A percentile compares a stretch with the other conserved stretches of the same genome.
These are phyloP conservation scores for Sporothrix luriei DNA, from an alignment of 2,329 filamentous ascomycete genomes.

Conservation along the genomic window DNA sequence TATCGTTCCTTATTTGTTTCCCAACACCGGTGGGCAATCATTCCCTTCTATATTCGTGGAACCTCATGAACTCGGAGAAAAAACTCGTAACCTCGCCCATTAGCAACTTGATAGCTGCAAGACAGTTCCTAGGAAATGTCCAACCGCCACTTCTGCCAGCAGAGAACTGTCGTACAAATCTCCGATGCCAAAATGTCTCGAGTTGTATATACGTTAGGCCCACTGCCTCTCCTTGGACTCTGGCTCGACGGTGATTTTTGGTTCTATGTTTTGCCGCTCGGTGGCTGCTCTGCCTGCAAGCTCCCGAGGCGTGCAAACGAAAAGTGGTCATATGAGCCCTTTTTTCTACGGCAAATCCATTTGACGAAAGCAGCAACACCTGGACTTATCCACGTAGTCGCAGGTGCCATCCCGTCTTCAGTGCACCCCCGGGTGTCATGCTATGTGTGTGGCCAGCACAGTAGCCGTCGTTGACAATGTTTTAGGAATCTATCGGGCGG, in stretches of 20 bases:
- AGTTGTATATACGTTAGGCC: not conserved
- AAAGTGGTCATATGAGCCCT: constrained; percentile 13
- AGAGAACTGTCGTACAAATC: not conserved
- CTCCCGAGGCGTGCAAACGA: constrained; percentile 3
- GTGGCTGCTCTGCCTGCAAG: not conserved
- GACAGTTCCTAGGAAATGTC: not conserved
- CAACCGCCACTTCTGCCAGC: not conserved
- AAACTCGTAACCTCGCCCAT: not conserved
- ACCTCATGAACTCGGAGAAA: not conserved
- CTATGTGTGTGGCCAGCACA: too few species aligned
- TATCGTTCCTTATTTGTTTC: not conserved
- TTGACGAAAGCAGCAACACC: not conserved
- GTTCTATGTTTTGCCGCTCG: not conserved
- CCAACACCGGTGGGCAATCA: not conserved
- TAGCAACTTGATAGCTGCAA: not conserved
- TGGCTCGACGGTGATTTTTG: too few species aligned
- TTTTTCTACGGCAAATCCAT: not conserved
- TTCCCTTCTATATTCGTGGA: not conserved
- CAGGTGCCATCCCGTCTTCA: too few species aligned
- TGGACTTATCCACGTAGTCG: not conserved
- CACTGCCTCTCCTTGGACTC: not conserved
- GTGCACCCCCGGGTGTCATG: too few species aligned
- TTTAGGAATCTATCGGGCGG: too few species aligned
- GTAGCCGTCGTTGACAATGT: too few species aligned
- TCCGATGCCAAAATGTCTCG: not conserved